Base-by-base conservation (phyloP, 257 asterid species). In the Solanum sejunctum region DNA sequence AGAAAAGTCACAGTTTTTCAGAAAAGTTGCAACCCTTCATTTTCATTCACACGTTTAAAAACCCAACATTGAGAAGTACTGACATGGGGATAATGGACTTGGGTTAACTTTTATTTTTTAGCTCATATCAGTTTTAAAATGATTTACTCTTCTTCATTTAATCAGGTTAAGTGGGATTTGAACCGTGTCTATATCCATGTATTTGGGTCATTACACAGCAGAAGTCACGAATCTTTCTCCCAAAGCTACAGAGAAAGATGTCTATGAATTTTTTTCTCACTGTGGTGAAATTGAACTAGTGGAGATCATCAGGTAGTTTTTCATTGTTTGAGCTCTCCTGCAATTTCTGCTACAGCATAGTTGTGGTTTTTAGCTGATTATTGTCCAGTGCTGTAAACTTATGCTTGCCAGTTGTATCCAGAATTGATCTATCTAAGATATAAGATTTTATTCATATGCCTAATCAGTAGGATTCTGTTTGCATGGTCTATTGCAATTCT, bases 141-240 rank as follows among this genome's bases (percentile, higher is more conserved):
- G 15, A 84, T 73, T 16, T 10, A 6, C 15, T 79, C 51, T 32
- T 28, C 67, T 64, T 41, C 80, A 55, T 83, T 58, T 54, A 51
- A 58, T 72, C 85, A 85, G 87, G 89, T 60, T 52, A 26, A 13
- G 41, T 11, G 84, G 10, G 41, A 47, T 23, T 26, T 56, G 58
- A 18, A 75, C 18, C 21, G 75, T 39, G n/a, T 67, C 69, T 85
- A 70, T 17, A 85, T 86, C 87, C 71, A 89, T 89, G 91, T 79
- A 13, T 75, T 66, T 84, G 72, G 91, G 88, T 57, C 84, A 83
- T 21, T 85, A 89, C 88, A 85, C 85, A 86, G 93, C 87, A 20
- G 97, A 93, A 89, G 92, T 93, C 66, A 85, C 87, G 8, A 92
- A 93, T 47, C 93, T 93, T 84, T 89, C 95, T 70, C 89, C 93